Percentiles rank a stretch among this genome's conserved stretches.
Conservation (phyloP, 1,284 basidiomycete genomes). For the Ustilago nuda region DNA sequence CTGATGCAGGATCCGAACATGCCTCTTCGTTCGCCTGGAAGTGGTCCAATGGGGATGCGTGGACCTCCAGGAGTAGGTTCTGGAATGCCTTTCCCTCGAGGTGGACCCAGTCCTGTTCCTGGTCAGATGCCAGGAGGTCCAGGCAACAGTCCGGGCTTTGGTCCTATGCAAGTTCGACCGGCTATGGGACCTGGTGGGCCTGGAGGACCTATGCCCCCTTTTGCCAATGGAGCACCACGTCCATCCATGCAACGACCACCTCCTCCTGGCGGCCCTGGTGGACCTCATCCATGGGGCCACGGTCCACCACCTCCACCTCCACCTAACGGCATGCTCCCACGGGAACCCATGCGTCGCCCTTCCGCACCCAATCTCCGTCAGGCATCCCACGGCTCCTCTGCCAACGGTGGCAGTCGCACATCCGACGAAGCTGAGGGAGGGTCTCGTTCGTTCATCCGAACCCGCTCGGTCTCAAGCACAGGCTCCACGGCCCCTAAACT, state of each 20-base stretch:
- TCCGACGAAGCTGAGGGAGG: slow-evolving; percentile 41
- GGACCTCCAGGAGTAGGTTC: slow-evolving; percentile 11
- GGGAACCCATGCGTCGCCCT: slow-evolving; percentile 42
- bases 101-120: slow-evolving; percentile 40
- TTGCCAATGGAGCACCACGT: slow-evolving; percentile 34
- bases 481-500: slow-evolving; percentile 48
- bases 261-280: slow-evolving; percentile 13
- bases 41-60: slow-evolving; percentile 15
- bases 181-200: slow-evolving; percentile 31
- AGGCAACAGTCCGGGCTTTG: slow-evolving; percentile 30
- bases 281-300: slow-evolving; percentile 11
- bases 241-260: slow-evolving; percentile 39
- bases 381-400: slow-evolving; percentile 35
- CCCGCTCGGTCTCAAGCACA: slow-evolving; percentile 48
- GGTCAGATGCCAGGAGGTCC: slow-evolving; percentile 32
- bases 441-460: slow-evolving; percentile 33
- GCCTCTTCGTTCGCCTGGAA: slow-evolving; percentile 38
- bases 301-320: slow-evolving; percentile 21
- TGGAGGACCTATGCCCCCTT: slow-evolving; percentile 30
- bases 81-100: slow-evolving; percentile 32
- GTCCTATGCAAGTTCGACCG: slow-evolving; percentile 30
- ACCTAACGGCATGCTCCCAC: slow-evolving; percentile 23
- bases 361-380: slow-evolving; percentile 60
- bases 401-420: slow-evolving; percentile 21
- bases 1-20: slow-evolving; percentile 50